Evolutionary conservation across 2,329 filamentous ascomycete species (phyloP), one percentile per base, ranked within the genome.

Genomic region (Cladosporium cucumerinum): DNA sequence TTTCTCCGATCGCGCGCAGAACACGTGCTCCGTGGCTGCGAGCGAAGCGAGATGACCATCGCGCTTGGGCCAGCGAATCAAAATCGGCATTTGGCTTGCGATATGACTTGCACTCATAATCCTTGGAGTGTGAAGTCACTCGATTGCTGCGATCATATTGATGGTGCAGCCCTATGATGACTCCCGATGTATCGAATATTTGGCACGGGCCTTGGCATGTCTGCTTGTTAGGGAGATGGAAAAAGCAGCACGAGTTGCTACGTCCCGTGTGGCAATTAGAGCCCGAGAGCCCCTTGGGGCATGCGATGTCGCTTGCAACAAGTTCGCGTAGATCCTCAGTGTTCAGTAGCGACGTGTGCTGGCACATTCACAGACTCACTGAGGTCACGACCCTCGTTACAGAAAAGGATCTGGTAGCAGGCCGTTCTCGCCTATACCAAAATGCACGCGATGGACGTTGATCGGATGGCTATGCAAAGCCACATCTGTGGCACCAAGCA

Each of bases 21-120:
- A 55, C 49, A 54, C 60, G 48, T 62, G 60, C 49, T 25, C 23
- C 32, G 23, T 21, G 49, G 60, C 48, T 16, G 21, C 48, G 34
- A 28, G 32, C 49, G 60, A 62, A 62, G 60, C 60, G 60, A 62
- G 46, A 62, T 62, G 32, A 46, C 25, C 11, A 18, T 36, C 49
- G 60, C 60, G 49, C 60, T 55, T 62, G 60, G 49, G 48, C 60
- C 60, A 52, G 32, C 60, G 32, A 62, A 62, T 62, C 60, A 55
- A 10, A 39, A 54, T 30, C 18, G 51, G 18, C 25, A 32, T 3
- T 30, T 54, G 51, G 25, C 28, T 21, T 32, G 28, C 51, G 26
- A 54, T 54, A 54, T 14, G 51, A 30, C 51, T 12, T 54, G 18
- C 28, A 54, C n/a, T 54, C 51, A 32, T 21, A 18, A 54, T 30